Conservation (phyloP, 2,329 filamentous ascomycete species). For the Lachnellula cervina region DNA sequence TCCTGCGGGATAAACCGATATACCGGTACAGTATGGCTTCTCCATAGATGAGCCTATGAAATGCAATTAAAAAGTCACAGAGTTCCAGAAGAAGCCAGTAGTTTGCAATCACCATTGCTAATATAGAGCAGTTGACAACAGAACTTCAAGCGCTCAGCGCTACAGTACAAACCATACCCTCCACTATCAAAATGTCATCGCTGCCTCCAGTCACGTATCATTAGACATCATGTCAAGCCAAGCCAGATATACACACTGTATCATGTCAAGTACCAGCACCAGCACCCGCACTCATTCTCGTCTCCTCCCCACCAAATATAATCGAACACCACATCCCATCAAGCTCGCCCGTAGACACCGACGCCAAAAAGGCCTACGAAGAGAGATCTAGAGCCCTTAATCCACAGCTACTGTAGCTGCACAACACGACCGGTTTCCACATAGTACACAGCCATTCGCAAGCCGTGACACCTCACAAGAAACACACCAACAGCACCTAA, state of each 20-base stretch:
- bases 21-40: no score
- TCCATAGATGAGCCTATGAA: background rate
- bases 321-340: slow-evolving; percentile 42
- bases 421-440: slow-evolving; percentile 40
- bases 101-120: background rate
- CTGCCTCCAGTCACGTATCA: slow-evolving; percentile 52
- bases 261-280: slow-evolving; percentile 38
- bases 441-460: slow-evolving; percentile 43
- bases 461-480: slow-evolving; percentile 32
- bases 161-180: slow-evolving; percentile 47
- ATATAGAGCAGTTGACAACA: background rate
- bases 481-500: background rate
- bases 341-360: slow-evolving; percentile 36
- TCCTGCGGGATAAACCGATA: background rate
- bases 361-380: slow-evolving; percentile 34
- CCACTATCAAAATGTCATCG: slow-evolving; percentile 45
- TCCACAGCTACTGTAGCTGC: slow-evolving; percentile 45
- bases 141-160: slow-evolving; percentile 35
- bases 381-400: slow-evolving; percentile 43
- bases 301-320: slow-evolving; percentile 40
- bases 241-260: slow-evolving; percentile 41
- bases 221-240: slow-evolving; percentile 42
- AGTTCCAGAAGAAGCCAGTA: background rate
- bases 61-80: background rate
- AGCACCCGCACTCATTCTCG: slow-evolving; percentile 33